A percentile compares a stretch with the other conserved stretches of the same genome.
phyloP scores from a whole-genome alignment of 2,329 filamentous ascomycete species.

The Nemania diffusa region DNA sequence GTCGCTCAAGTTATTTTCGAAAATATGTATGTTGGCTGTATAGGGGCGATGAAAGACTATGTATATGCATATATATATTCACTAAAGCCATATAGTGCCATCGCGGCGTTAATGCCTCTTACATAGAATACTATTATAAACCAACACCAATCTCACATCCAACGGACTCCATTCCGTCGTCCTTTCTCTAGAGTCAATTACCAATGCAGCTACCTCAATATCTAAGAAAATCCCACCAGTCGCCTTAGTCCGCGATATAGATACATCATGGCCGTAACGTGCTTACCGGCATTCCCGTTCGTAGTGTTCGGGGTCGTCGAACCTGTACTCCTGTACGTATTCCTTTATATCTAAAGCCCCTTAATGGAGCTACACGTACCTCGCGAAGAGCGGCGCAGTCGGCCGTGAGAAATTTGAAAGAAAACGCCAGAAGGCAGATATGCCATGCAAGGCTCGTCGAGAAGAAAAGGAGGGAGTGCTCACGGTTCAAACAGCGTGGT shows the following conservation, averaged over 20 bases:
- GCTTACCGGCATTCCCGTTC: conserved; percentile 40
- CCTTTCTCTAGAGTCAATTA: not conserved
- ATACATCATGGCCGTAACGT: conserved; percentile 40
- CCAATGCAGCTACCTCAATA: not conserved
- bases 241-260: not conserved
- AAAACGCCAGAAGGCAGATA: not conserved
- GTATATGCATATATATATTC: conserved; percentile 3
- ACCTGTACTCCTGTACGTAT: conserved; percentile 43
- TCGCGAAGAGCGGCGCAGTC: not conserved
- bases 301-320: conserved; percentile 46
- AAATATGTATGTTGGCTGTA: too few relatives aligned
- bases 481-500: conserved; percentile 33
- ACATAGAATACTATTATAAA: not conserved
- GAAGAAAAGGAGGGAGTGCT: not conserved
- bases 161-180: not conserved
- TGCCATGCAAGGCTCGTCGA: not conserved
- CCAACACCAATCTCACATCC: not conserved
- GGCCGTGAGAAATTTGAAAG: not conserved
- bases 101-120: not conserved
- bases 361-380: too few relatives aligned
- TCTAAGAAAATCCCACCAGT: not conserved
- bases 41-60: not conserved
- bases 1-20: too few relatives aligned
- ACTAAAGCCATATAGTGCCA: conserved; percentile 12
- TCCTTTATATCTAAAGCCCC: conserved; percentile 15